phyloP scores from a whole-genome alignment of 345 rosid genomes.

The Sapria himalayana region DNA sequence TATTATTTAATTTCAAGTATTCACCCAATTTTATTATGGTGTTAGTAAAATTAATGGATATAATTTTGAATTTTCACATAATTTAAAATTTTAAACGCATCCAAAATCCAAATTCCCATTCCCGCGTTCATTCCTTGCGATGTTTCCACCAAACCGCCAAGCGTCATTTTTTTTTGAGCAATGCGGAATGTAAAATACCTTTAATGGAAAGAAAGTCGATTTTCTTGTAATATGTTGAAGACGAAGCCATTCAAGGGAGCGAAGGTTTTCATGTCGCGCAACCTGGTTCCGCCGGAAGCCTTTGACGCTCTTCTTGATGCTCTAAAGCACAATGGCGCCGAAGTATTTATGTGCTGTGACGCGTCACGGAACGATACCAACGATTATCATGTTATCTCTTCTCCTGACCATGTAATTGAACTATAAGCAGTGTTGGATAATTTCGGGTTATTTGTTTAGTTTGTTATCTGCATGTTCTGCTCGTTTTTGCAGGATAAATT shows the following conservation, averaged over 20 bases:
- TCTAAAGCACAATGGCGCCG: constrained; percentile 64
- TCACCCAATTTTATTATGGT: no score
- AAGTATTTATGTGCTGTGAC: constrained; percentile 76
- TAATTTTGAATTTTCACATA: no score
- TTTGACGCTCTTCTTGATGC: constrained; percentile 75
- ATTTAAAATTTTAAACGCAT: no score
- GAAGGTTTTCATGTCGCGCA: constrained; percentile 68
- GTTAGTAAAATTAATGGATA: no score
- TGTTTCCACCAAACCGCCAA: no score
- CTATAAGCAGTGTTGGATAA: not conserved
- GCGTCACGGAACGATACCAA: constrained; percentile 51
- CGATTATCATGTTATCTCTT: constrained; percentile 74
- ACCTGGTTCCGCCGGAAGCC: constrained; percentile 68
- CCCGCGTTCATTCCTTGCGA: no score
- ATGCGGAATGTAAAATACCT: no score
- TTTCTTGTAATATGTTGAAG: constrained; percentile 43
- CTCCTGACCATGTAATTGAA: constrained; percentile 36
- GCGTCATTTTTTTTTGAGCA: no score
- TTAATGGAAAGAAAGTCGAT: no score
- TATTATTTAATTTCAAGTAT: no score
- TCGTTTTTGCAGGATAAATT: constrained; percentile 60
- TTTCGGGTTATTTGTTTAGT: not conserved
- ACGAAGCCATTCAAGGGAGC: constrained; percentile 45
- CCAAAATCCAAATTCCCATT: no score
- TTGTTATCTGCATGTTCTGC: not conserved